Base-by-base conservation (phyloP, 1,139 yeast species). In the Yamadazyma atlantica region DNA sequence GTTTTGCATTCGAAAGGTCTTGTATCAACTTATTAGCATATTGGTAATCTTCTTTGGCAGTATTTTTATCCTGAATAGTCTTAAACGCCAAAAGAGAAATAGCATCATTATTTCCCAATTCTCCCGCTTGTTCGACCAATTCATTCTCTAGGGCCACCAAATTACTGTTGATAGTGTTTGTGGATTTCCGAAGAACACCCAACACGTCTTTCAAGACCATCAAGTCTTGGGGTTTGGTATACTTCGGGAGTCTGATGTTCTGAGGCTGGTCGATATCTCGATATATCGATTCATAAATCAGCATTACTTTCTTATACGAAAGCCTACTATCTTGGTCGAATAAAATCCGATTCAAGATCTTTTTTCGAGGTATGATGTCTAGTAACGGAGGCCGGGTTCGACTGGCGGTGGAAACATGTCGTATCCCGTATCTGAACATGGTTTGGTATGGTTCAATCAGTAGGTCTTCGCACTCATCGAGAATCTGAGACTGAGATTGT, bases 111-210 rank as follows among this genome's bases (percentile, higher is more conserved):
- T 85, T 78, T 1, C 96, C 96, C 51, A 80, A 51, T 51, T 86
- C 95, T 0, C 96, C 96, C 7, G 96, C 89, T 41, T 75, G 75
- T 48, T 87, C 95, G 9, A 88, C 75, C 31, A 88, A 59, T 45
- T 78, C 82, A 45, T 81, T 76, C 54, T 88, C 96, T 19, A 88
- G 60, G 8, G 62, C 74, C 3, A 83, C 64, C 33, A 84, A 57
- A 49, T 80, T 63, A 38, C 56, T 71, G 49, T 84, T 79, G 13
- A 76, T 68, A 1, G 82, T 64, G 43, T 80, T 80, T 1, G 92
- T 78, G 36, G 78, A 69, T 15, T 66, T 66, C 33, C 96, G 60
- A 34, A 85, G 69, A 27, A 76, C 77, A 32, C 80, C 81, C 25
- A 90, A 62, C 0, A 85, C 80, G 27, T 75, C 70, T 55, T 85